Percentiles rank a stretch among this genome's conserved stretches.
Conservation (phyloP, 192 early-diverging fungal genomes). For the Gamsiella multidivaricata region DNA sequence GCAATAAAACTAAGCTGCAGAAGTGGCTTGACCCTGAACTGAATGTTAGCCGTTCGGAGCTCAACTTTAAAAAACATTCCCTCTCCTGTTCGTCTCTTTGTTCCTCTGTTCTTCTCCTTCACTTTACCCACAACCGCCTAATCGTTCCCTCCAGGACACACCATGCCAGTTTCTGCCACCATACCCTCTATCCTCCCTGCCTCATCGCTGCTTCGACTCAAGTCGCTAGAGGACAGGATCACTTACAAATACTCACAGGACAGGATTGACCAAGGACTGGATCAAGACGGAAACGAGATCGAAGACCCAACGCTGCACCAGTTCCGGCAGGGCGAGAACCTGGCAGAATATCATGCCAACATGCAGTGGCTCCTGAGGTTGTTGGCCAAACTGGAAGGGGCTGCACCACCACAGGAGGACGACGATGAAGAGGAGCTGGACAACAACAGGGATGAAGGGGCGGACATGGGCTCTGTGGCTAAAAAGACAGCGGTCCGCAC, state of each 20-base stretch:
- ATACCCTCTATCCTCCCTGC: constrained; percentile 29
- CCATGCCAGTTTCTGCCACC: constrained; percentile 8
- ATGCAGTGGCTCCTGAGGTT: constrained; percentile 43
- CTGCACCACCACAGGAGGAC: constrained; percentile 39
- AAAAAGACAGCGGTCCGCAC: not conserved
- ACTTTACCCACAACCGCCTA: no score
- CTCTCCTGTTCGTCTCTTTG: no score
- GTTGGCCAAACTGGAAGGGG: constrained; percentile 32
- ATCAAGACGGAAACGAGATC: constrained; percentile 50
- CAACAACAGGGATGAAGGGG: constrained; percentile 3
- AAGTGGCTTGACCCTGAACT: no score
- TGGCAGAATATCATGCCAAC: constrained; percentile 9
- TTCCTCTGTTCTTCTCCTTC: no score
- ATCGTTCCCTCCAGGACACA: no score
- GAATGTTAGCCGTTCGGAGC: no score
- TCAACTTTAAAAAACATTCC: no score
- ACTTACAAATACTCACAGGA: constrained; percentile 52
- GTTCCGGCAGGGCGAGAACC: constrained; percentile 1
- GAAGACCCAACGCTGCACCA: constrained; percentile 7
- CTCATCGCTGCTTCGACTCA: constrained; percentile 16
- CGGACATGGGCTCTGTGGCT: not conserved
- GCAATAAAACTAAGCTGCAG: no score
- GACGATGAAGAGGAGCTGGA: constrained; percentile 9
- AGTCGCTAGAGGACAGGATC: constrained; percentile 44
- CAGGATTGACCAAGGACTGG: constrained; percentile 47